A percentile compares a stretch with the other conserved stretches of the same genome.
Evolutionary conservation across 192 early-diverging fungal genomes (phyloP).

Genomic region (Phycomyces blakesleeanus): DNA sequence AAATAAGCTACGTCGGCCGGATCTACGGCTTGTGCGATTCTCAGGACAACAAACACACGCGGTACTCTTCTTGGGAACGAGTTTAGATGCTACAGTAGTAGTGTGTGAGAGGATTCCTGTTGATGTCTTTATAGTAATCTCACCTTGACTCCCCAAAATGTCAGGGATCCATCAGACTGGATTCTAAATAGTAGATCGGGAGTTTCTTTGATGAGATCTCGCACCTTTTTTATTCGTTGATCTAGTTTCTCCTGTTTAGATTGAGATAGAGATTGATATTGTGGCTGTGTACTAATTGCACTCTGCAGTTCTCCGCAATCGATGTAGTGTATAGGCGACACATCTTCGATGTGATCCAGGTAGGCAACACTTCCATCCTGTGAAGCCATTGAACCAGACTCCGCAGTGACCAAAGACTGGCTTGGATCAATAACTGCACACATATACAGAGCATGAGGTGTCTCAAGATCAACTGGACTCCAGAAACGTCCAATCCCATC

Average conservation of each 20-base stretch:
- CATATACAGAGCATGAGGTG: slow-evolving; percentile 58
- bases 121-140: background rate
- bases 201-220: slow-evolving; percentile 63
- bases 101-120: background rate
- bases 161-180: slow-evolving; percentile 62
- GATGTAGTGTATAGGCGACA: slow-evolving; percentile 58
- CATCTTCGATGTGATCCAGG: slow-evolving; percentile 20
- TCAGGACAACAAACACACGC: slow-evolving; percentile 62
- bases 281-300: slow-evolving; percentile 37
- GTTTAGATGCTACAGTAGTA: slow-evolving; percentile 53
- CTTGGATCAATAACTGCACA: slow-evolving; percentile 66
- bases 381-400: slow-evolving; percentile 19
- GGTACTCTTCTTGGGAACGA: slow-evolving; percentile 59
- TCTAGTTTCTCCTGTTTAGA: slow-evolving; percentile 32
- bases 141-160: slow-evolving; percentile 80
- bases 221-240: slow-evolving; percentile 45
- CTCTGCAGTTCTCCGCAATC: slow-evolving; percentile 48
- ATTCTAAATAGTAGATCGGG: slow-evolving; percentile 76
- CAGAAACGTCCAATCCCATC: slow-evolving; percentile 74
- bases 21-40: slow-evolving; percentile 51
- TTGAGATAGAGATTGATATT: slow-evolving; percentile 11
- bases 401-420: slow-evolving; percentile 47
- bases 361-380: slow-evolving; percentile 2
- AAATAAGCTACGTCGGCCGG: slow-evolving; percentile 59
- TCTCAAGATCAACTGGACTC: slow-evolving; percentile 48